These are phyloP conservation scores for Aspergillus transmontanensis DNA, from an alignment of 2,329 filamentous ascomycete genomes.

Conservation along the genomic window DNA sequence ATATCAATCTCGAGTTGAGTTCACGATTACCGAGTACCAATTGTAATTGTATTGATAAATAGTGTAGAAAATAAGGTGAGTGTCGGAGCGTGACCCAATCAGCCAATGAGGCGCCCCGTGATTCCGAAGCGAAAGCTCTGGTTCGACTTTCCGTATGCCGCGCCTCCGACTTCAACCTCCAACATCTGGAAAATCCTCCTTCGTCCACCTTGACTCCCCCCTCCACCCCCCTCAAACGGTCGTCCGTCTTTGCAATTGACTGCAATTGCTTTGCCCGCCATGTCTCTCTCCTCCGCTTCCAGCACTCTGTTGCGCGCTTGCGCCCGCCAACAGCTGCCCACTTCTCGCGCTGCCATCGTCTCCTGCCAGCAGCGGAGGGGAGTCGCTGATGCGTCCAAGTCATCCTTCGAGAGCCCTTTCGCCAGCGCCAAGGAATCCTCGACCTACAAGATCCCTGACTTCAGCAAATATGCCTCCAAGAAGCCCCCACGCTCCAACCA, in stretches of 20 bases:
- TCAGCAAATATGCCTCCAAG: constrained; percentile 81
- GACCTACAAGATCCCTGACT: constrained; percentile 79
- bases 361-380: constrained; percentile 46
- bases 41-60: background rate
- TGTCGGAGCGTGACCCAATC: constrained; percentile 17
- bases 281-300: constrained; percentile 65
- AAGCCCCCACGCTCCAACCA: constrained; percentile 71
- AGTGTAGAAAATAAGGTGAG: constrained; percentile 3
- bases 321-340: constrained; percentile 50
- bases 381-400: constrained; percentile 39
- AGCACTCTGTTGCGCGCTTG: constrained; percentile 67
- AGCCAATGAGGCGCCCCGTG: constrained; percentile 44
- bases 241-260: constrained; percentile 34
- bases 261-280: constrained; percentile 38
- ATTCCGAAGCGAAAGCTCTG: constrained; percentile 47
- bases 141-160: constrained; percentile 26
- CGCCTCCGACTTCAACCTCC: constrained; percentile 43
- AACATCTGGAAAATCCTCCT: constrained; percentile 38
- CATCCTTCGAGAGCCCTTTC: constrained; percentile 60
- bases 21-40: background rate
- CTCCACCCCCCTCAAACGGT: constrained; percentile 21
- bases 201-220: constrained; percentile 28
- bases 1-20: background rate
- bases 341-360: constrained; percentile 44
- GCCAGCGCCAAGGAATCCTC: constrained; percentile 48